phyloP scores from a whole-genome alignment of 129 eudicot genomes.

The Flaveria robusta region DNA sequence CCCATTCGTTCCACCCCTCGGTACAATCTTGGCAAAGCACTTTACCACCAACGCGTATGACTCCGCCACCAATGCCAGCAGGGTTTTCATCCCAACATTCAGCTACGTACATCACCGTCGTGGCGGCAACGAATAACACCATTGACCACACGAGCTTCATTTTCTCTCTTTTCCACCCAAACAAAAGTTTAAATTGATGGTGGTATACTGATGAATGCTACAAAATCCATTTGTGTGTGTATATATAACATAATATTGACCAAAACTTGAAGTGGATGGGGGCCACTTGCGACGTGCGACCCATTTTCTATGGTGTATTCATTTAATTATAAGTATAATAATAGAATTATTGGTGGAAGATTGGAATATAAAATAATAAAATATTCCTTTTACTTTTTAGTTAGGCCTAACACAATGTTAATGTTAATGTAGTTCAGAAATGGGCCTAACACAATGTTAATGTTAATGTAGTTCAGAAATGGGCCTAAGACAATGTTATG shows the following conservation, averaged over 20 bases:
- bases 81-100: constrained; percentile 34
- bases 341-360: neutral
- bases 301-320: constrained; percentile 29
- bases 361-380: neutral
- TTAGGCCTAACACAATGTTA: neutral
- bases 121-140: constrained; percentile 43
- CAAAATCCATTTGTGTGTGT: constrained; percentile 14
- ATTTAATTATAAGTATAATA: neutral
- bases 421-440: neutral
- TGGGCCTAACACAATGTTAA: neutral
- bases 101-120: constrained; percentile 21
- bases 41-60: constrained; percentile 66
- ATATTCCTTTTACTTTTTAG: neutral
- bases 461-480: neutral
- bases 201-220: constrained; percentile 6
- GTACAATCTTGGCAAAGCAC: constrained; percentile 91
- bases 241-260: constrained; percentile 24
- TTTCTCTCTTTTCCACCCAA: neutral
- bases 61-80: neutral
- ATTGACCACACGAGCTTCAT: constrained; percentile 40
- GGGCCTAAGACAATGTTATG: neutral
- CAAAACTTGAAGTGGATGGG: constrained; percentile 39
- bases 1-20: constrained; percentile 74
- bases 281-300: constrained; percentile 72
- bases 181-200: neutral